Percentiles rank a stretch among this genome's conserved stretches.
Evolutionary conservation across 2,329 filamentous ascomycete species (phyloP).

Genomic region (Lasiodiplodia sp.): DNA sequence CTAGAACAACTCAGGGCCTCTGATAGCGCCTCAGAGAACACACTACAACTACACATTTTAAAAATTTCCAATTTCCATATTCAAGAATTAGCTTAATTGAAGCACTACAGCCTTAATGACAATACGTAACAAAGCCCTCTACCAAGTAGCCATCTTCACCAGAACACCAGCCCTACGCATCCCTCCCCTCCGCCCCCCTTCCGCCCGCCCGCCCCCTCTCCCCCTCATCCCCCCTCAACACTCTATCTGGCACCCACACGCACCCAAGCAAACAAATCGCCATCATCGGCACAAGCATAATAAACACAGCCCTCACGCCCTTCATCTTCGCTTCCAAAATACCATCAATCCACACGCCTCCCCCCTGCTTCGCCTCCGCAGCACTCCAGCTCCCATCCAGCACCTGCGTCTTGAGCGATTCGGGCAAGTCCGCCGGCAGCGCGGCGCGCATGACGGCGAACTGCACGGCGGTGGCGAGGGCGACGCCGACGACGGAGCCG

Average conservation of each 20-base stretch:
- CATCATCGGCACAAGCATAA: conserved; percentile 42
- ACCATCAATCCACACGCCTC: not conserved
- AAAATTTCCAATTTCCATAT: too few relatives aligned
- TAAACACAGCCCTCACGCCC: conserved; percentile 38
- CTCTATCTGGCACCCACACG: not conserved
- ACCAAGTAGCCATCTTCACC: too few relatives aligned
- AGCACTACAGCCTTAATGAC: not conserved
- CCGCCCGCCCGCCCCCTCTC: too few relatives aligned
- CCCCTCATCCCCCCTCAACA: conserved; percentile 2
- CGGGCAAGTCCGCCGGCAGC: not conserved
- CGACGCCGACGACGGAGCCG: conserved; percentile 37
- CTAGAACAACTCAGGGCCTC: not conserved
- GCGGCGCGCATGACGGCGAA: conserved; percentile 31
- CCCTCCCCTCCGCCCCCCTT: not conserved
- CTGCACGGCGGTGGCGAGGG: conserved; percentile 30
- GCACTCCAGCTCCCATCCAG: conserved; percentile 34
- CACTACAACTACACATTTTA: not conserved
- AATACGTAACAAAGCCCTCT: not conserved
- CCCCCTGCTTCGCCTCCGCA: conserved; percentile 29
- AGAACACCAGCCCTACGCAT: too few relatives aligned
- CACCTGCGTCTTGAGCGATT: conserved; percentile 32
- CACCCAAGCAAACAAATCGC: not conserved
- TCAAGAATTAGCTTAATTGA: not conserved
- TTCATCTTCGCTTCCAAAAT: conserved; percentile 38
- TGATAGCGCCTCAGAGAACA: not conserved